Conservation (phyloP, 202 grass and related monocot species). For the Panicum virgatum region DNA sequence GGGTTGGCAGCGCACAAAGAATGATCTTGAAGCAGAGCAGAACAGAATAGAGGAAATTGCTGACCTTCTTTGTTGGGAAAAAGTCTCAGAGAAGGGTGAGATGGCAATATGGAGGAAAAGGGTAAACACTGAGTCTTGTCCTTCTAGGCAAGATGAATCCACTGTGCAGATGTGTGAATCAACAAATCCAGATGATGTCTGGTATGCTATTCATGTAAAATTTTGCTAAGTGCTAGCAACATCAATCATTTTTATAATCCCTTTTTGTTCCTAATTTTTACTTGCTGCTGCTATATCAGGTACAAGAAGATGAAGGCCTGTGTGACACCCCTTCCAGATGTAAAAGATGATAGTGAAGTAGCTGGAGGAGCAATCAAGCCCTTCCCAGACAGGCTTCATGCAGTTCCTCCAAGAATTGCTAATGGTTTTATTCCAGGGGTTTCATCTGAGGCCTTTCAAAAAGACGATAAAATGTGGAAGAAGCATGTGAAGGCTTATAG, state of each 20-base stretch:
- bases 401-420: constrained; percentile 85
- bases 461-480: constrained; percentile 94
- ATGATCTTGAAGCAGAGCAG: constrained; percentile 93
- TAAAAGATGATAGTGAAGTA: constrained; percentile 67
- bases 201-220: constrained; percentile 57
- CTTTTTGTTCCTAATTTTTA: background rate
- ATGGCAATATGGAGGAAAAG: constrained; percentile 97
- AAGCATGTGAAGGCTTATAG: constrained; percentile 94
- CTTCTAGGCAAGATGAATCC: constrained; percentile 71
- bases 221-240: background rate
- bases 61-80: constrained; percentile 93
- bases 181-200: constrained; percentile 80
- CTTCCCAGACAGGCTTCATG: constrained; percentile 91
- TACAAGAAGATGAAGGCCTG: constrained; percentile 97
- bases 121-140: constrained; percentile 75
- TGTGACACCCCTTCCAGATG: constrained; percentile 81
- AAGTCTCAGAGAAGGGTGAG: constrained; percentile 84
- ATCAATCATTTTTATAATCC: background rate
- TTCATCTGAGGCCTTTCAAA: constrained; percentile 65
- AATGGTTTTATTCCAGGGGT: constrained; percentile 65
- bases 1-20: constrained; percentile 83
- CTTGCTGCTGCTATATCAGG: constrained; percentile 41
- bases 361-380: constrained; percentile 79
- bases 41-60: constrained; percentile 95
- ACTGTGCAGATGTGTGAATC: constrained; percentile 73